Conservation (phyloP, 106 monocot genomes). For the Dioscorea alata region DNA sequence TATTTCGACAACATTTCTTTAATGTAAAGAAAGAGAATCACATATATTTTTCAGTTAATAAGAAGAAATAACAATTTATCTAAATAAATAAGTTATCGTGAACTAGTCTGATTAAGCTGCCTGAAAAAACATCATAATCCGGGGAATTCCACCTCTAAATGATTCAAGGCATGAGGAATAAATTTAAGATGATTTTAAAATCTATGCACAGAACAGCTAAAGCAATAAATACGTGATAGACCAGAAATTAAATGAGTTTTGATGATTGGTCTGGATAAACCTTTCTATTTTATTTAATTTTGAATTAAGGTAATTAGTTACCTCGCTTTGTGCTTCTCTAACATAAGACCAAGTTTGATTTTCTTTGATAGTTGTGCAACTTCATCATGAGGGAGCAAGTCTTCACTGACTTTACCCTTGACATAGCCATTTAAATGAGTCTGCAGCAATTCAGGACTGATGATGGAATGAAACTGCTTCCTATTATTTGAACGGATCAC, state of each 20-base stretch:
- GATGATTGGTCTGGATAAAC: too few species aligned
- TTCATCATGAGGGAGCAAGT: conserved; percentile 57
- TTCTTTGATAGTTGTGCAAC: conserved; percentile 50
- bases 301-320: conserved; percentile 13
- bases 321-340: conserved; percentile 52
- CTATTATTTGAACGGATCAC: not conserved
- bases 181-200: too few species aligned
- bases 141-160: not conserved
- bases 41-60: not conserved
- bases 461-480: conserved; percentile 9
- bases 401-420: conserved; percentile 46
- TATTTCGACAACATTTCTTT: too few species aligned
- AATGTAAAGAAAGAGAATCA: not conserved
- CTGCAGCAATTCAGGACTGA: conserved; percentile 39
- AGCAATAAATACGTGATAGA: too few species aligned
- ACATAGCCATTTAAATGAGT: conserved; percentile 31
- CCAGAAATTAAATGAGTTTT: too few species aligned
- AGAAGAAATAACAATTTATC: too few species aligned
- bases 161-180: too few species aligned
- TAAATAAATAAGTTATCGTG: too few species aligned
- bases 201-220: too few species aligned
- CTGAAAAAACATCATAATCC: not conserved
- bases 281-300: not conserved
- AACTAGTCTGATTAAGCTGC: too few species aligned
- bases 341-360: conserved; percentile 41